Evolutionary conservation across 768 basidiomycete genomes (phyloP).

Genomic region (Termitomyces sp.): DNA sequence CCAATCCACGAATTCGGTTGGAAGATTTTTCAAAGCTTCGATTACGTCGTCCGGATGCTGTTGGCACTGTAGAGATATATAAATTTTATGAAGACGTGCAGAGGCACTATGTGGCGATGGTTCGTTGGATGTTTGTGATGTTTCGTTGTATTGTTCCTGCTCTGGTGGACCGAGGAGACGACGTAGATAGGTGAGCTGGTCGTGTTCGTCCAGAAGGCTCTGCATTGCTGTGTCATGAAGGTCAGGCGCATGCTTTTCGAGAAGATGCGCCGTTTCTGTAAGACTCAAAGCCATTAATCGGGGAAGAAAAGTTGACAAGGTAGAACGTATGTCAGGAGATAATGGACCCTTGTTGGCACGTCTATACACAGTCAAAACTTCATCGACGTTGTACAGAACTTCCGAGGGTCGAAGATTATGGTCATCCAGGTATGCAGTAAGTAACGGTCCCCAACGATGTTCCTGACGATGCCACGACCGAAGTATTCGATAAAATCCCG

Average conservation of each 20-base stretch:
- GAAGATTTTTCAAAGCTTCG: conserved; percentile 50
- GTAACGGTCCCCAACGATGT: conserved; percentile 65
- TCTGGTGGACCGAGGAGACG: conserved; percentile 57
- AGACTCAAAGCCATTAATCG: conserved; percentile 57
- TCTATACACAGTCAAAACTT: conserved; percentile 45
- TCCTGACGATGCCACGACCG: conserved; percentile 77
- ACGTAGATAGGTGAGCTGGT: conserved; percentile 73
- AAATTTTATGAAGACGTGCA: conserved; percentile 47
- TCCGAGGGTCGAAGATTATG: conserved; percentile 52
- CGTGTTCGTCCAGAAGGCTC: conserved; percentile 35
- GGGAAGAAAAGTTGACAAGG: conserved; percentile 56
- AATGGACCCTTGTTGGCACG: conserved; percentile 43
- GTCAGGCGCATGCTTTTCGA: conserved; percentile 63
- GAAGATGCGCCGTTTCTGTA: conserved; percentile 60
- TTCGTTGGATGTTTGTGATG: conserved; percentile 14
- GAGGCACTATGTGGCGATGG: conserved; percentile 42
- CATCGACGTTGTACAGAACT: conserved; percentile 61
- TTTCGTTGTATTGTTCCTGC: conserved; percentile 28
- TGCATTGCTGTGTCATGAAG: conserved; percentile 63
- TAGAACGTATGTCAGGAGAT: conserved; percentile 48
- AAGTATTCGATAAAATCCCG: conserved; percentile 90
- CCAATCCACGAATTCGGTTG: conserved; percentile 50
- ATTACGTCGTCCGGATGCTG: conserved; percentile 63
- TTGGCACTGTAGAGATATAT: conserved; percentile 69
- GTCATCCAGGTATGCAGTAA: conserved; percentile 74